These are phyloP conservation scores for Ophiostoma ulmi DNA, from an alignment of 2,329 filamentous ascomycete species.

Conservation along the genomic window DNA sequence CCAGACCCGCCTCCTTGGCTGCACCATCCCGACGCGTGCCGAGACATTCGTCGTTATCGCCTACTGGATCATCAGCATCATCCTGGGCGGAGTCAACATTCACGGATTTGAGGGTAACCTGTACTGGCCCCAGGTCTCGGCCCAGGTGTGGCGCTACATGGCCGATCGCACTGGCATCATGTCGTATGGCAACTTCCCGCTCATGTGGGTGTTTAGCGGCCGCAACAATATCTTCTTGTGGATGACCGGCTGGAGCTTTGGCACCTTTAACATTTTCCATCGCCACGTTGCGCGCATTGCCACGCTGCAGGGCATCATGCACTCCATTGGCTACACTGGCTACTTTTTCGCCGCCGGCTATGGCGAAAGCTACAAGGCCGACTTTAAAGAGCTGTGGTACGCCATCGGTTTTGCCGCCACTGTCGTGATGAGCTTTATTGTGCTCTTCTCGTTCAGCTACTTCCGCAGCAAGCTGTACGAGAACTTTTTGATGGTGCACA, in stretches of 20 bases:
- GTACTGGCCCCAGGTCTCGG: neutral
- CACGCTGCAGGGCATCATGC: conserved; percentile 56
- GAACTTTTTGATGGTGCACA: conserved; percentile 42
- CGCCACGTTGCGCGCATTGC: conserved; percentile 60
- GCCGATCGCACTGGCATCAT: conserved; percentile 28
- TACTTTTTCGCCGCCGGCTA: conserved; percentile 14
- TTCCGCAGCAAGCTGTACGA: conserved; percentile 50
- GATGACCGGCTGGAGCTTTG: conserved; percentile 64
- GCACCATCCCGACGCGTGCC: conserved; percentile 27
- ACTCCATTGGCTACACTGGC: conserved; percentile 55
- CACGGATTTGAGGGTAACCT: conserved; percentile 17
- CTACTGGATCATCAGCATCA: conserved; percentile 27
- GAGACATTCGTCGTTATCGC: conserved; percentile 25
- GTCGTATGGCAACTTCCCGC: conserved; percentile 26
- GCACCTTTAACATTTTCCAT: conserved; percentile 63
- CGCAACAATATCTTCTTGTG: conserved; percentile 63
- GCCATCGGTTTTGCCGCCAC: conserved; percentile 33
- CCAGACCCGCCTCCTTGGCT: conserved; percentile 25
- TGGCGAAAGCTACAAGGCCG: neutral
- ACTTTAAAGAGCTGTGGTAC: conserved; percentile 18
- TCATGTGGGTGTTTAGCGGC: conserved; percentile 50
- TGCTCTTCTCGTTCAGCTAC: conserved; percentile 47
- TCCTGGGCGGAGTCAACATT: conserved; percentile 18
- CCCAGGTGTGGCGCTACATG: conserved; percentile 27
- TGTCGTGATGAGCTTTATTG: conserved; percentile 42